These are phyloP conservation scores for Yarrowia osloensis DNA, from an alignment of 805 yeast species.

Conservation along the genomic window DNA sequence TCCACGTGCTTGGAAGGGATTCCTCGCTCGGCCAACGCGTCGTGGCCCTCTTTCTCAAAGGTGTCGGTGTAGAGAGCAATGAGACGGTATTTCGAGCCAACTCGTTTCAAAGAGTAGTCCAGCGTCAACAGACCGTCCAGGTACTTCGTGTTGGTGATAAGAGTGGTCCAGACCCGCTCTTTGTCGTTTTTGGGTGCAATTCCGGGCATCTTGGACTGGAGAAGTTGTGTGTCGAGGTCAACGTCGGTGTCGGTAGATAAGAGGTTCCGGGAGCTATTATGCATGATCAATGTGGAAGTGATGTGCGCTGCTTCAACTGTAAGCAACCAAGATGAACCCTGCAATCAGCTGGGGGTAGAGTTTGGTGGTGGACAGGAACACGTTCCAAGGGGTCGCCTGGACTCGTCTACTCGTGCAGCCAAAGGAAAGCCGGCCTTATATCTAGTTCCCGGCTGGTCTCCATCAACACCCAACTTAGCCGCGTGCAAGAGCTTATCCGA, in stretches of 20 bases:
- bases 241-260: slow-evolving; percentile 1
- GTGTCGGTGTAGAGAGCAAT: slow-evolving; percentile 57
- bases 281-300: slow-evolving; percentile 18
- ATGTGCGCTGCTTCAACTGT: slow-evolving; percentile 5
- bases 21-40: slow-evolving; percentile 45
- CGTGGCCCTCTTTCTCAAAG: slow-evolving; percentile 48
- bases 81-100: slow-evolving; percentile 52
- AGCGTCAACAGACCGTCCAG: slow-evolving; percentile 55
- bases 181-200: not conserved
- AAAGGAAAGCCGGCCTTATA: not conserved
- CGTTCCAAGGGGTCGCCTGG: not conserved
- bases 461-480: not conserved
- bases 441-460: not conserved
- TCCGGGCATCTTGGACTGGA: not conserved
- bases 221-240: not conserved
- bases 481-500: not conserved
- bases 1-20: slow-evolving; percentile 49
- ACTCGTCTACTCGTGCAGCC: not conserved
- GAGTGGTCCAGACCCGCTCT: slow-evolving; percentile 53
- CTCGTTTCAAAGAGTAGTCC: slow-evolving; percentile 50
- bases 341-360: not conserved
- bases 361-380: not conserved
- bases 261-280: not conserved
- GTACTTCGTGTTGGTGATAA: slow-evolving; percentile 55
- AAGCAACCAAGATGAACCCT: not conserved